Base-by-base conservation (phyloP, 1,284 basidiomycete genomes). In the Ustilago lituana region DNA sequence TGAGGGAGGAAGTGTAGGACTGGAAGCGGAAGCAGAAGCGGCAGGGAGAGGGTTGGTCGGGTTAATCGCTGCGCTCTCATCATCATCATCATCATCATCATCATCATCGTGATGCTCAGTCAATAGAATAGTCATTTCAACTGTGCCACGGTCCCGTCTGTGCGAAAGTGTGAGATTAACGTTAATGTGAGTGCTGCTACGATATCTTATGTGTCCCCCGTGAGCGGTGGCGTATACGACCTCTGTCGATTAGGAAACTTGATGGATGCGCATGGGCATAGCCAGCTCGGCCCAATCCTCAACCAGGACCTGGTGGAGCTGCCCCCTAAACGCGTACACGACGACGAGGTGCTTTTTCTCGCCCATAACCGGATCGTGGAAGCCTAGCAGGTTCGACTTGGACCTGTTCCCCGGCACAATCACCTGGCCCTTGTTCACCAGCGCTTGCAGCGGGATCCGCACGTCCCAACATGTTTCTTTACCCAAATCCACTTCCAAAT, bases 401-500 rank as follows among this genome's bases (percentile, higher is more conserved):
- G 83, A 82, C 68, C 89, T 84, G 43, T 88, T 89, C 45, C 88
- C 88, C 15, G 93, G 89, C 63, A 96, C 89, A 77, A 89, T 87
- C 44, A 96, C 81, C 79, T 92, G 90, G 43, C 89, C 89, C 67
- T 89, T 87, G 67, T 87, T 86, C 40, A 94, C 90, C 15, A 95
- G 85, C 22, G 91, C 89, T 84, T 94, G 93, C 24, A 95, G 78
- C 4, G 93, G 87, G 27, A 91, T 84, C 17, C 89, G 90, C 33
- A 94, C 91, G 82, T 93, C 89, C 67, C 92, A 86, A 40, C 85
- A 83, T 23, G 90, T 84, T 26, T 69, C 66, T 11, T 32, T 31
- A 1, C 27, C 14, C 31, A 46, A 12, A 40, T 39, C 49, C n/a
- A 37, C 33, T 15, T 20, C 38, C 6, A 29, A 7, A 6, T 29